phyloP scores from a whole-genome alignment of 345 rosid species.

The Boechera stricta region DNA sequence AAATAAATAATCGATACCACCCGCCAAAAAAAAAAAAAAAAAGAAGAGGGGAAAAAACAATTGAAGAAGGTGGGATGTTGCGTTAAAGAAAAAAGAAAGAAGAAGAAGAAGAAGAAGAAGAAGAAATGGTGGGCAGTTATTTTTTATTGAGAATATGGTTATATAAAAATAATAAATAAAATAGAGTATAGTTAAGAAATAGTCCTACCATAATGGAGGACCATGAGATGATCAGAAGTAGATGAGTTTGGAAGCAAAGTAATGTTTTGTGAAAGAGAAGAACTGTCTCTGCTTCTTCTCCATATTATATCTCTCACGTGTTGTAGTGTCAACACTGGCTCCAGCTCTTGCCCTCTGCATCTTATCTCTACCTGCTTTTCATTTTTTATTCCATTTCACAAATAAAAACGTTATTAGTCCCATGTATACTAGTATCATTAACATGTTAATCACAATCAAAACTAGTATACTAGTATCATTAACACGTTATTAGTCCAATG shows the following conservation, averaged over 20 bases:
- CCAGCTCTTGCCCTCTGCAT: constrained; percentile 92
- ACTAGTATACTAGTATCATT: background rate
- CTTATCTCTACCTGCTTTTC: constrained; percentile 86
- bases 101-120: background rate
- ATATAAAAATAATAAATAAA: constrained; percentile 35
- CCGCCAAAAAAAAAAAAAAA: constrained; percentile 25
- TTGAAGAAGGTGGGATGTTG: constrained; percentile 40
- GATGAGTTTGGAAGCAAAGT: constrained; percentile 70
- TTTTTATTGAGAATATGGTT: constrained; percentile 39
- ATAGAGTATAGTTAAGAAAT: constrained; percentile 34
- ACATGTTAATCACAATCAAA: constrained; percentile 5
- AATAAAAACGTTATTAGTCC: background rate
- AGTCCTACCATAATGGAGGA: constrained; percentile 83
- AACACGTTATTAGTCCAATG: constrained; percentile 13
- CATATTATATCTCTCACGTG: constrained; percentile 95
- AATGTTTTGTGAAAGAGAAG: constrained; percentile 38
- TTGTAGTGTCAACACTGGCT: constrained; percentile 85
- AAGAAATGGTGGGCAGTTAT: constrained; percentile 39
- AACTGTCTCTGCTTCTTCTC: constrained; percentile 56
- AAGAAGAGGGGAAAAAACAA: background rate
- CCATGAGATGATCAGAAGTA: constrained; percentile 82
- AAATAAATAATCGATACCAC: constrained; percentile 39
- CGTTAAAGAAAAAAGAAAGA: background rate
- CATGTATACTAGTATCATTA: background rate
- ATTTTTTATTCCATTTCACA: background rate